Conservation (phyloP, 2,329 filamentous ascomycete genomes). For the Chaetoscypha palmicola region DNA sequence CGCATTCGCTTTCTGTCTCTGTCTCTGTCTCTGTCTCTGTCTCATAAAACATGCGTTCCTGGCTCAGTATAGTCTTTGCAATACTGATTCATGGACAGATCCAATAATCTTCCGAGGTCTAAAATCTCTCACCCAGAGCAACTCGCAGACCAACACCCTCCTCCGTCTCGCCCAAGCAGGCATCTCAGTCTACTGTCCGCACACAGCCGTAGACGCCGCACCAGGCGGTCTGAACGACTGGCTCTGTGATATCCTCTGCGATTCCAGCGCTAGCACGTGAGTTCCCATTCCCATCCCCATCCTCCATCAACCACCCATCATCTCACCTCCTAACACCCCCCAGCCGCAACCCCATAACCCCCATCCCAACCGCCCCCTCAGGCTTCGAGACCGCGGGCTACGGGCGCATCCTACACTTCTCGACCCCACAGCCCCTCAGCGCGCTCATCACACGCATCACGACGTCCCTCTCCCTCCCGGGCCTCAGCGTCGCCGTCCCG, state of each 20-base stretch:
- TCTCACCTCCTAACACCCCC: slow-evolving; percentile 1
- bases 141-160: slow-evolving; percentile 81
- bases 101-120: slow-evolving; percentile 93
- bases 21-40: too few species aligned
- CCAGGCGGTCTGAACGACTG: slow-evolving; percentile 84
- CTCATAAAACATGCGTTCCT: too few species aligned
- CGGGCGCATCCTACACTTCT: slow-evolving; percentile 29
- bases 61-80: too few species aligned
- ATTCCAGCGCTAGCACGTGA: slow-evolving; percentile 6
- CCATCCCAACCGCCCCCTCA: slow-evolving; percentile 18
- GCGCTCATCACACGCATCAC: slow-evolving; percentile 23
- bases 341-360: slow-evolving; percentile 24
- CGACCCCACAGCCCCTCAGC: slow-evolving; percentile 20
- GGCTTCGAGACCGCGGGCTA: slow-evolving; percentile 29
- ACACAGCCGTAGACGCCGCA: slow-evolving; percentile 89
- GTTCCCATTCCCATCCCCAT: background rate
- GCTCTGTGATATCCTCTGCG: slow-evolving; percentile 79
- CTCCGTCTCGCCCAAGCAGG: slow-evolving; percentile 76
- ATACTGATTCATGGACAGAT: too few species aligned
- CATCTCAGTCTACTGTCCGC: slow-evolving; percentile 91
- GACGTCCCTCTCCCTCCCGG: slow-evolving; percentile 12
- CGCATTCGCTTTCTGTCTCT: background rate
- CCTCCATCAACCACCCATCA: background rate
- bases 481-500: slow-evolving; percentile 27
- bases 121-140: slow-evolving; percentile 76